Percentiles rank a stretch among this genome's conserved stretches.
These are phyloP conservation scores for Sugiyamaella smithiae DNA, from an alignment of 805 yeast genomes.

Conservation along the genomic window DNA sequence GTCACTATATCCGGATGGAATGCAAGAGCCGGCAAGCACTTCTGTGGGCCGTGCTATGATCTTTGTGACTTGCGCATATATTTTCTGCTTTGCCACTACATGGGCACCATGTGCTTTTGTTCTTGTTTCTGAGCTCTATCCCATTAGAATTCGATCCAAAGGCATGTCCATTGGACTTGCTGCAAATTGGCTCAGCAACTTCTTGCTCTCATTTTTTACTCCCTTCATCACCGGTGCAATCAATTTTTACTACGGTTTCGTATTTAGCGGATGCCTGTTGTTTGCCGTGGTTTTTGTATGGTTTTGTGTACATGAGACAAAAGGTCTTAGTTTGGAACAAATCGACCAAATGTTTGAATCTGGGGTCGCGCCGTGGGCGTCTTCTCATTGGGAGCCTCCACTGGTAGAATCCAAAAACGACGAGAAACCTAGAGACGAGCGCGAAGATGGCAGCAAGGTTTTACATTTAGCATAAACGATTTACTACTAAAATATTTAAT, in stretches of 20 bases:
- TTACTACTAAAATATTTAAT: not conserved
- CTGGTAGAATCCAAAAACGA: not conserved
- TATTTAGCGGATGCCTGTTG: constrained; percentile 59
- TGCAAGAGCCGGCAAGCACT: constrained; percentile 30
- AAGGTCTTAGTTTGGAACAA: constrained; percentile 79
- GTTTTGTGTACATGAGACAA: constrained; percentile 74
- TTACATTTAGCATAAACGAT: not conserved
- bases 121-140: constrained; percentile 62
- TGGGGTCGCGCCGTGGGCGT: constrained; percentile 46
- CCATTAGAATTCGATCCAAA: constrained; percentile 54
- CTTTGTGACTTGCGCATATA: constrained; percentile 51
- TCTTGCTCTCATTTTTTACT: constrained; percentile 62
- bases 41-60: constrained; percentile 54
- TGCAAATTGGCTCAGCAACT: constrained; percentile 44
- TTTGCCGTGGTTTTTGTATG: constrained; percentile 62
- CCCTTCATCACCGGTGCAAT: constrained; percentile 62
- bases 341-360: constrained; percentile 62
- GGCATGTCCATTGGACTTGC: constrained; percentile 60
- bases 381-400: constrained; percentile 27
- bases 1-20: constrained; percentile 36
- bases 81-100: constrained; percentile 51
- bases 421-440: not conserved
- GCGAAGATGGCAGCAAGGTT: not conserved
- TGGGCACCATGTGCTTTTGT: constrained; percentile 72
- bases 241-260: constrained; percentile 66